Percentiles rank a stretch among this genome's conserved stretches.
Conservation (phyloP, 495 filamentous ascomycete species). For the Antarctomyces pellizariae region DNA sequence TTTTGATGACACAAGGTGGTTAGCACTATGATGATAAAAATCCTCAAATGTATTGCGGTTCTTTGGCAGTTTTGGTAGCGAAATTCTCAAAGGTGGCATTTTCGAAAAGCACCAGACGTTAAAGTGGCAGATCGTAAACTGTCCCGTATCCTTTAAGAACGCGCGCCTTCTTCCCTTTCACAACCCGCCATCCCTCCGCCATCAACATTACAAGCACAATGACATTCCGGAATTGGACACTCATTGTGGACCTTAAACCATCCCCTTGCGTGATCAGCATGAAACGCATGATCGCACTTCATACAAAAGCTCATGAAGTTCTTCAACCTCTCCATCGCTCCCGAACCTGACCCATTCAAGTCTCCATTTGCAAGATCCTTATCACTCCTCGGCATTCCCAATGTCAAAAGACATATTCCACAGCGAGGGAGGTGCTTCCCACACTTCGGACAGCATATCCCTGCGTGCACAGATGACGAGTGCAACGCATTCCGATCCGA, state of each 20-base stretch:
- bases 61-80: too few relatives aligned
- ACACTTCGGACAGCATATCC: slow-evolving; percentile 60
- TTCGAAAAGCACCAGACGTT: too few relatives aligned
- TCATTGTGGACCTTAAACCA: slow-evolving; percentile 69
- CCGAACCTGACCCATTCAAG: too few relatives aligned
- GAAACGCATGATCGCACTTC: slow-evolving; percentile 71
- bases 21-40: too few relatives aligned
- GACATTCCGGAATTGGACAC: slow-evolving; percentile 78
- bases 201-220: slow-evolving; percentile 44
- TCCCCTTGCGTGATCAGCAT: slow-evolving; percentile 64
- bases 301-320: slow-evolving; percentile 59
- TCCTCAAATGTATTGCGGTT: too few relatives aligned
- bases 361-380: slow-evolving; percentile 29
- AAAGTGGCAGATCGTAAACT: too few relatives aligned
- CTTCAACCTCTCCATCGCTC: slow-evolving; percentile 21
- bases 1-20: too few relatives aligned
- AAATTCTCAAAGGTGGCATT: too few relatives aligned
- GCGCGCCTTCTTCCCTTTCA: background rate
- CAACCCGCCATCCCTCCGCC: background rate
- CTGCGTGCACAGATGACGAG: slow-evolving; percentile 16
- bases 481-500: slow-evolving; percentile 8
- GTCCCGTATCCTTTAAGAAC: background rate
- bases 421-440: slow-evolving; percentile 75
- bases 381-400: slow-evolving; percentile 56
- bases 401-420: slow-evolving; percentile 63